These are phyloP conservation scores for Paracorniculantispora psalliotae DNA, from an alignment of 2,329 filamentous ascomycete species.

Conservation along the genomic window DNA sequence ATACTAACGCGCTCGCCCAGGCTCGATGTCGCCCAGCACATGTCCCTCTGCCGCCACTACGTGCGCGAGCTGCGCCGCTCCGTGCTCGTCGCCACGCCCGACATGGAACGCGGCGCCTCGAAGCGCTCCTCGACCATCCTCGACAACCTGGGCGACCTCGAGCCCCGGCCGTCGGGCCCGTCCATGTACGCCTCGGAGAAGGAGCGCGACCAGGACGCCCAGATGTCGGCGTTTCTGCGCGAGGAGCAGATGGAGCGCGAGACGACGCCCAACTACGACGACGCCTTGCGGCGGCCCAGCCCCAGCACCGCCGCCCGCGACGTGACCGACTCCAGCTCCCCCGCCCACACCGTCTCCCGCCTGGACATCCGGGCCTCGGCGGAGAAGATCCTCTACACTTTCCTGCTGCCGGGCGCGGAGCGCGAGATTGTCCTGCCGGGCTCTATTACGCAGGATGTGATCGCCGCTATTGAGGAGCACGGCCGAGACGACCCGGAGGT, in stretches of 20 bases:
- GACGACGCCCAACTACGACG: slow-evolving; percentile 50
- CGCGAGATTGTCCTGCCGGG: slow-evolving; percentile 92
- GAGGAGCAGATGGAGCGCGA: slow-evolving; percentile 53
- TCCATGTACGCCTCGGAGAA: slow-evolving; percentile 62
- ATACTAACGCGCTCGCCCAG: slow-evolving; percentile 39
- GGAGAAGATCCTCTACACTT: slow-evolving; percentile 98
- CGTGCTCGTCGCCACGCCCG: slow-evolving; percentile 87
- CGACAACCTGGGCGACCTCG: slow-evolving; percentile 66
- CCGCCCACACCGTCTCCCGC: slow-evolving; percentile 76
- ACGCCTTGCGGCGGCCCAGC: slow-evolving; percentile 47
- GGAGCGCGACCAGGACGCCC: slow-evolving; percentile 76
- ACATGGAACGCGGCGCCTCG: slow-evolving; percentile 75
- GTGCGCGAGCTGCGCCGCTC: slow-evolving; percentile 91
- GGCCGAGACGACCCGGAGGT: slow-evolving; percentile 94
- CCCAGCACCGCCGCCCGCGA: slow-evolving; percentile 53
- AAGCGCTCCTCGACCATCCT: slow-evolving; percentile 80
- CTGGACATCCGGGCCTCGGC: slow-evolving; percentile 89
- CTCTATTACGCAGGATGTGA: slow-evolving; percentile 80
- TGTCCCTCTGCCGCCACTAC: slow-evolving; percentile 95
- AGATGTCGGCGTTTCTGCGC: slow-evolving; percentile 85
- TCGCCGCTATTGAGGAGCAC: slow-evolving; percentile 80
- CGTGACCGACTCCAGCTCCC: slow-evolving; percentile 73
- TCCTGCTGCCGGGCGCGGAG: slow-evolving; percentile 89
- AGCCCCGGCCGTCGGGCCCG: slow-evolving; percentile 52
- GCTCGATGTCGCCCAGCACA: slow-evolving; percentile 99